Evolutionary conservation across 1,284 basidiomycete species (phyloP), one percentile per base, ranked within the genome.

Genomic region (Cerrena zonata): DNA sequence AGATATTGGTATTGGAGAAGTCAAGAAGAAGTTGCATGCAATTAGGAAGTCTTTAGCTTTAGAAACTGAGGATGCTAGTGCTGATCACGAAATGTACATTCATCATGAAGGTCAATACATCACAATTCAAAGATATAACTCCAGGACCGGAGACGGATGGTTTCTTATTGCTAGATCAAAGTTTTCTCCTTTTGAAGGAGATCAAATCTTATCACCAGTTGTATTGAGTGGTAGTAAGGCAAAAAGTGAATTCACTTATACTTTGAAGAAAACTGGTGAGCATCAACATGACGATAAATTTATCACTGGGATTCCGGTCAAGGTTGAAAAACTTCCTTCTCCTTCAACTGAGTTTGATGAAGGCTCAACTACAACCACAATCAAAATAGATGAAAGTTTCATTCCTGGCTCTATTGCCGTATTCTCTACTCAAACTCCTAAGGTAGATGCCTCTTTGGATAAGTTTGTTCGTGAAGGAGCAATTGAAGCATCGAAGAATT

Each of bases 371-470:
- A 90, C 77, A 64, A 77, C 84, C 19, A 89, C 93, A 65, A 82
- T 97, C 53, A 62, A 78, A 22, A 82, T 95, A 1, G 94, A 94
- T 0, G 83, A 91, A 26, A 73, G 76, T 57, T 97, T 97, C 71
- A 91, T 92, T 25, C 93, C 94, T 0, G 94, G 94, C 5, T 91
- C 88, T 56, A 82, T 96, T 61, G 84, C 96, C 82, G 60, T 97
- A 18, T 95, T 95, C 62, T 81, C 86, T 62, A 94, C 94, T 0
- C 81, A 86, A 58, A 76, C 91, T 55, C 78, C 88, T 55, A 79
- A 81, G 22, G 69, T 86, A 56, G 80, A 87, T 58, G 55, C 75
- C 1, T 70, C 77, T 0, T 73, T 96, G 2, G 92, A 94, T 54
- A 62, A 65, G 2, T 82, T 86, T 59, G 92, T 89, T 63, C 72